Conservation (phyloP, 495 filamentous ascomycete genomes). For the Hypomontagnella submonticulosa region DNA sequence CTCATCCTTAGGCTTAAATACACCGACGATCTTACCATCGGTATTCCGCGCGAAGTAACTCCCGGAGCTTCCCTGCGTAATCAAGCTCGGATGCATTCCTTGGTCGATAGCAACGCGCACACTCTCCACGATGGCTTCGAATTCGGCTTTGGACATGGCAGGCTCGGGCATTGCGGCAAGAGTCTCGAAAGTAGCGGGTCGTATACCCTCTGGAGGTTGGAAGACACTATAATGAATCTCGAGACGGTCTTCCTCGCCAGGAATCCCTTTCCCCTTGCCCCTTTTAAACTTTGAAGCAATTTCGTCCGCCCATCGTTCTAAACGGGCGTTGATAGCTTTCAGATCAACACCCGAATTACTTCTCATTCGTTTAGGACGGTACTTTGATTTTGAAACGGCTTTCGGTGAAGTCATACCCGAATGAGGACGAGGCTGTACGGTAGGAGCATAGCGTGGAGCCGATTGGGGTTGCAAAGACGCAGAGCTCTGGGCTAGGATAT, state of each 20-base stretch:
- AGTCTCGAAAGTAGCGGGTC: conserved; percentile 78
- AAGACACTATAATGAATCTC: conserved; percentile 99
- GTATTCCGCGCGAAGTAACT: conserved; percentile 96
- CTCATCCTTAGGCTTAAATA: conserved; percentile 99
- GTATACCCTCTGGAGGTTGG: conserved; percentile 85
- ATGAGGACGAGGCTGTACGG: conserved; percentile 68
- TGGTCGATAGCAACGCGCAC: conserved; percentile 89
- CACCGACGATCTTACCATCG: conserved; percentile 92
- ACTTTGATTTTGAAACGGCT: conserved; percentile 50
- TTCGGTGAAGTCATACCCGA: conserved; percentile 69
- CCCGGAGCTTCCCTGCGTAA: conserved; percentile 94
- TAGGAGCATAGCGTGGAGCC: conserved; percentile 75
- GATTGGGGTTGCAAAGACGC: conserved; percentile 69
- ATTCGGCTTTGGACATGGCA: conserved; percentile 79
- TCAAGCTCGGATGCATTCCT: conserved; percentile 93
- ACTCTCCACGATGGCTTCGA: conserved; percentile 90
- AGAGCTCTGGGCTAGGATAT: conserved; percentile 64
- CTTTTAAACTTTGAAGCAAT: conserved; percentile 98
- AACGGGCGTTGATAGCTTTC: conserved; percentile 96
- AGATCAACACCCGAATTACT: conserved; percentile 95
- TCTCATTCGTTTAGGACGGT: conserved; percentile 67
- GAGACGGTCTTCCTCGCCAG: conserved; percentile 81
- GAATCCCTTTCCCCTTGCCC: conserved; percentile 76
- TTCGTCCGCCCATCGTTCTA: conserved; percentile 98
- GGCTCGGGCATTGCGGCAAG: conserved; percentile 65